phyloP scores from a whole-genome alignment of 2,329 filamentous ascomycete genomes.

The Aureobasidium sp. region DNA sequence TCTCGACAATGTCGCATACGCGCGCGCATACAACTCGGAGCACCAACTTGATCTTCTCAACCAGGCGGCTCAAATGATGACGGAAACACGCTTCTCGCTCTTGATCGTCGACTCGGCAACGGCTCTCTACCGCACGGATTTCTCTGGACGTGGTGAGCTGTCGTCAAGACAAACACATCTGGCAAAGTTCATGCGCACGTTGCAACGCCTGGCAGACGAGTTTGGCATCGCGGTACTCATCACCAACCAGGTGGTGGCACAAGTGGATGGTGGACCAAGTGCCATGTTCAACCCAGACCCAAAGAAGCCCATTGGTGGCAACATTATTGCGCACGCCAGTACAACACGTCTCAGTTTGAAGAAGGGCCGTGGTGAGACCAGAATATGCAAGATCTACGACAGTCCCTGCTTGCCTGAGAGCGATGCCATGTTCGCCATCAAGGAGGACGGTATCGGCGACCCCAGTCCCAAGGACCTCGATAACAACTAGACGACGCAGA shows the following conservation, averaged over 20 bases:
- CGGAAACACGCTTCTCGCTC: constrained; percentile 92
- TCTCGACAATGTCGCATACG: constrained; percentile 95
- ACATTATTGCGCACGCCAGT: constrained; percentile 96
- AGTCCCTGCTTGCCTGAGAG: constrained; percentile 94
- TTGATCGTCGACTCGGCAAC: constrained; percentile 95
- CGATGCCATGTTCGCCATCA: constrained; percentile 93
- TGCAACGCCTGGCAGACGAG: constrained; percentile 67
- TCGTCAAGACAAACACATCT: constrained; percentile 87
- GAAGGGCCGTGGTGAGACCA: constrained; percentile 89
- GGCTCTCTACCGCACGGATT: constrained; percentile 90
- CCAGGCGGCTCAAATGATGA: constrained; percentile 98
- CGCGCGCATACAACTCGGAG: constrained; percentile 95
- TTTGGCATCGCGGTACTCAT: constrained; percentile 98
- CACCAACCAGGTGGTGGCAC: constrained; percentile 96
- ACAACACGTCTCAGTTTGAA: constrained; percentile 91
- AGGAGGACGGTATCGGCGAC: constrained; percentile 93
- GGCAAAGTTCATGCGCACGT: constrained; percentile 78
- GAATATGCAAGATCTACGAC: constrained; percentile 98
- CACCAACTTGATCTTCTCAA: constrained; percentile 93
- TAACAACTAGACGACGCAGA: constrained; percentile 43
- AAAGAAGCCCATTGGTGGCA: constrained; percentile 97
- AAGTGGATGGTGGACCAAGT: constrained; percentile 91
- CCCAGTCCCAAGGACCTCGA: constrained; percentile 92
- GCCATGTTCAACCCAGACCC: constrained; percentile 99
- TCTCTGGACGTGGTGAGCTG: constrained; percentile 90